A percentile compares a stretch with the other conserved stretches of the same genome.
phyloP scores from a whole-genome alignment of 2,329 filamentous ascomycete species.

The Rugonectria rugulosa region DNA sequence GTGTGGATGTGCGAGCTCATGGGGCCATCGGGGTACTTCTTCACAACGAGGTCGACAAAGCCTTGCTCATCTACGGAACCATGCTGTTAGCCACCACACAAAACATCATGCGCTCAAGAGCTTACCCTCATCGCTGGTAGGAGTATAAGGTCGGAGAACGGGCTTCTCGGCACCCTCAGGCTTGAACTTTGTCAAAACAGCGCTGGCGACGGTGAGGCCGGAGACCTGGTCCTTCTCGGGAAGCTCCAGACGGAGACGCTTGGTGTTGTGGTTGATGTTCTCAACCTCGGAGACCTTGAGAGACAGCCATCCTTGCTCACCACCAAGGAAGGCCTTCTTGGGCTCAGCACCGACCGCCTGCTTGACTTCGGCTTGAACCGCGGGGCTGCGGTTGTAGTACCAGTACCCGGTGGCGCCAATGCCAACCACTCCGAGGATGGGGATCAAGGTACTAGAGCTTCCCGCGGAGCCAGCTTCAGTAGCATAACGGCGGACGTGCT shows the following conservation, averaged over 20 bases:
- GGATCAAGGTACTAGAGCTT: conserved; percentile 66
- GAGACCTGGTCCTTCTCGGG: conserved; percentile 85
- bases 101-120: not conserved
- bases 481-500: conserved; percentile 71
- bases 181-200: conserved; percentile 91
- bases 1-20: conserved; percentile 92
- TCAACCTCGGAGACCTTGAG: conserved; percentile 82
- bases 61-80: conserved; percentile 70
- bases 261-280: conserved; percentile 91
- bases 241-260: conserved; percentile 87
- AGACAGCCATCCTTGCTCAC: conserved; percentile 87
- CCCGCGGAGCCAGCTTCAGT: conserved; percentile 63
- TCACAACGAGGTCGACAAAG: conserved; percentile 87
- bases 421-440: conserved; percentile 65
- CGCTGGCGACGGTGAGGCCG: conserved; percentile 83
- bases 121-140: conserved; percentile 83
- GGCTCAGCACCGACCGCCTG: conserved; percentile 61
- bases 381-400: conserved; percentile 61
- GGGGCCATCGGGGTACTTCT: conserved; percentile 87
- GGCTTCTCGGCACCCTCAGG: conserved; percentile 83
- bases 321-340: conserved; percentile 72
- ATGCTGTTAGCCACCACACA: conserved; percentile 17
- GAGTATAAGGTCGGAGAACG: conserved; percentile 91
- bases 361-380: conserved; percentile 61
- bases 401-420: conserved; percentile 66